A percentile compares a stretch with the other conserved stretches of the same genome.
These are phyloP conservation scores for Lipomyces kockii DNA, from an alignment of 805 yeast genomes.

Conservation along the genomic window DNA sequence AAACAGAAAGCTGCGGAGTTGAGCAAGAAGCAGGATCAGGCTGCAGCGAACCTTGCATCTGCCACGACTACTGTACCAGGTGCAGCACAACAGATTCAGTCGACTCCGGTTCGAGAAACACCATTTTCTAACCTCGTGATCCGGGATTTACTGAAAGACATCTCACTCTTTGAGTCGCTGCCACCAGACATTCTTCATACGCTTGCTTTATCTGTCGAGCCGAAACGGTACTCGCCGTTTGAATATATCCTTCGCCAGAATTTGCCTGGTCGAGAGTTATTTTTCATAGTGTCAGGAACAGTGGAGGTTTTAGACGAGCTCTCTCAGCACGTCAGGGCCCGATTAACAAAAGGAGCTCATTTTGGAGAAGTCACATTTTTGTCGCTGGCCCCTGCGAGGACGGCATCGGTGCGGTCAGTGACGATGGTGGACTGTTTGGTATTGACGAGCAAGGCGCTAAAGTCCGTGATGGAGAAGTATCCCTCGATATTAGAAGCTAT, in stretches of 20 bases:
- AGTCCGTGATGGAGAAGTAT: constrained; percentile 59
- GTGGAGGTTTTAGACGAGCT: constrained; percentile 63
- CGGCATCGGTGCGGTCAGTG: constrained; percentile 69
- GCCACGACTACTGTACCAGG: not conserved
- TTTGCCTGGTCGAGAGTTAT: constrained; percentile 65
- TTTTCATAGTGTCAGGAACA: constrained; percentile 68
- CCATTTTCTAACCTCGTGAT: constrained; percentile 41
- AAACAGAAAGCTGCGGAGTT: constrained; percentile 50
- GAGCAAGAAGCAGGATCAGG: not conserved
- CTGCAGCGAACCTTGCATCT: not conserved
- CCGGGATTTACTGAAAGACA: constrained; percentile 60
- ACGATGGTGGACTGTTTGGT: constrained; percentile 64
- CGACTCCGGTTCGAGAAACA: constrained; percentile 10
- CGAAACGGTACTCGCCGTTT: constrained; percentile 57
- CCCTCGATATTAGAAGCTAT: constrained; percentile 65
- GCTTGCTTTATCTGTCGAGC: constrained; percentile 66
- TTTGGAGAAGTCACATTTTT: constrained; percentile 81
- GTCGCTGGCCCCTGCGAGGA: constrained; percentile 50
- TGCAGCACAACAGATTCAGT: constrained; percentile 4
- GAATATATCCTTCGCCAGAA: constrained; percentile 65
- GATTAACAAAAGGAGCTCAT: constrained; percentile 65
- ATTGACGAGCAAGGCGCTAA: constrained; percentile 59
- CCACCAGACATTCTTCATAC: constrained; percentile 66
- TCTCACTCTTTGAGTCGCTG: constrained; percentile 62
- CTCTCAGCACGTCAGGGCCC: constrained; percentile 56